Evolutionary conservation across 495 filamentous ascomycete species (phyloP).

Genomic region (Glarea lozoyensis): DNA sequence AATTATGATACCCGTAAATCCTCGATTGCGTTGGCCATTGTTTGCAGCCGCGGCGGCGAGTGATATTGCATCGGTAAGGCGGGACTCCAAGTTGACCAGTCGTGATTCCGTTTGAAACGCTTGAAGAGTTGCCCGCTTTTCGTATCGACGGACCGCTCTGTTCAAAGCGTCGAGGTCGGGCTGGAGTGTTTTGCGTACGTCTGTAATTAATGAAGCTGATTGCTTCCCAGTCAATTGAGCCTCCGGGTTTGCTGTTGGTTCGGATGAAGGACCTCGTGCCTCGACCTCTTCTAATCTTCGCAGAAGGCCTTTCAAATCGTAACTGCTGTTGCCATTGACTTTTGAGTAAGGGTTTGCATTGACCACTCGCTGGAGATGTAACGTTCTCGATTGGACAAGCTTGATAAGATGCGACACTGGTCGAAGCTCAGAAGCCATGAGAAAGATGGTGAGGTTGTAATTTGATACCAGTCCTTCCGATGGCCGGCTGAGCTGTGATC

Average conservation of each 20-base stretch:
- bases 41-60: conserved; percentile 68
- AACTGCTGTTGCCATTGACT: conserved; percentile 28
- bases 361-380: conserved; percentile 75
- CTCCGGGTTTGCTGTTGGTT: conserved; percentile 16
- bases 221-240: conserved; percentile 14
- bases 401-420: conserved; percentile 74
- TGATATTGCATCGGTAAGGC: conserved; percentile 67
- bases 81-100: conserved; percentile 56
- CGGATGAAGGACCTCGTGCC: conserved; percentile 38
- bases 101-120: conserved; percentile 66
- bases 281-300: conserved; percentile 66
- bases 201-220: conserved; percentile 43
- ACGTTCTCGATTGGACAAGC: conserved; percentile 65
- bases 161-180: conserved; percentile 84
- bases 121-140: conserved; percentile 72
- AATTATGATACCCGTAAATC: conserved; percentile 12
- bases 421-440: conserved; percentile 77
- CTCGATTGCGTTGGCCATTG: conserved; percentile 25
- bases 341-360: conserved; percentile 39
- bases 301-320: conserved; percentile 46
- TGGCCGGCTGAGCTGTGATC: conserved; percentile 66
- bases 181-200: conserved; percentile 57
- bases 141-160: conserved; percentile 85
- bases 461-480: conserved; percentile 83
- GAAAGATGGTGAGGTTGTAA: conserved; percentile 90